Percentiles rank a stretch among this genome's conserved stretches.
phyloP scores from a whole-genome alignment of 129 eudicot genomes.

The Ambrosia trifida region DNA sequence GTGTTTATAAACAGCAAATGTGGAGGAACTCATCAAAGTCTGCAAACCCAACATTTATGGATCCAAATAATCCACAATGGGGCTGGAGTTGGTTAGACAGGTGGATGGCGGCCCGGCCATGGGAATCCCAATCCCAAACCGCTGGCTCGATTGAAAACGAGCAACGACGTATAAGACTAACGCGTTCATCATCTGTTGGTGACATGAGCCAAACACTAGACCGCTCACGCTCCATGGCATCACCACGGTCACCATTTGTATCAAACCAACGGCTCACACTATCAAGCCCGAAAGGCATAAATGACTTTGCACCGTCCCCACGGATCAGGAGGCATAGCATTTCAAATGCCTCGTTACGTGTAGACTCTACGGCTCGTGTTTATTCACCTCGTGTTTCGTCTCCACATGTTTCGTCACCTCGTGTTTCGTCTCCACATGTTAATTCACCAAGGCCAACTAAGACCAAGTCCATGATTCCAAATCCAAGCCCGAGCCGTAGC shows the following conservation, averaged over 20 bases:
- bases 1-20: constrained; percentile 33
- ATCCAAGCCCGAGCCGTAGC: constrained; percentile 22
- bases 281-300: constrained; percentile 51
- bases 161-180: constrained; percentile 21
- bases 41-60: constrained; percentile 44
- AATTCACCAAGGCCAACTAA: constrained; percentile 59
- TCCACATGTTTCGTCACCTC: constrained; percentile 38
- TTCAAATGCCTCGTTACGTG: constrained; percentile 66
- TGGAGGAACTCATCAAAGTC: constrained; percentile 41
- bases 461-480: constrained; percentile 51
- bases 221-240: constrained; percentile 63
- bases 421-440: constrained; percentile 58
- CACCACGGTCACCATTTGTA: constrained; percentile 44
- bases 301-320: constrained; percentile 58
- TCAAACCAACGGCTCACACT: constrained; percentile 38
- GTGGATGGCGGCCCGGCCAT: constrained; percentile 49
- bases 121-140: constrained; percentile 38
- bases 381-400: constrained; percentile 41
- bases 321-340: constrained; percentile 69
- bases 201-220: constrained; percentile 40
- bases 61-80: constrained; percentile 51
- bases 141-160: constrained; percentile 5
- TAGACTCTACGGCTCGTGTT: constrained; percentile 30
- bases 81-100: constrained; percentile 60
- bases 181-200: constrained; percentile 39